A percentile compares a stretch with the other conserved stretches of the same genome.
Evolutionary conservation across 1,139 yeast species (phyloP).

Genomic region (Nakaseomyces glabratus): DNA sequence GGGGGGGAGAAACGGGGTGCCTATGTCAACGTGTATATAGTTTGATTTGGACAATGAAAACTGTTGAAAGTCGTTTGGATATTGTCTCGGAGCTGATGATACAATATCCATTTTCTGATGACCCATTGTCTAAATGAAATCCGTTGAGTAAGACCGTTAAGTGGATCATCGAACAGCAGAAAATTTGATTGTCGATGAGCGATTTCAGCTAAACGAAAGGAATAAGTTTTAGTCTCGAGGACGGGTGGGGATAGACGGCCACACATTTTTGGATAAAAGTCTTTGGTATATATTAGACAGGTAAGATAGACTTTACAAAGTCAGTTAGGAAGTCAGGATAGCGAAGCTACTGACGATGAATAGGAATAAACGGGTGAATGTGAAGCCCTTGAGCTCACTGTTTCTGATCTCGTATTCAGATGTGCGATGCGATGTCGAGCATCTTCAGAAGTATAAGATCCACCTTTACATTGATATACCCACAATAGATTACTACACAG

Average conservation of each 20-base stretch:
- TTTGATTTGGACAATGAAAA: too few relatives aligned
- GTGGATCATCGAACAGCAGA: too few relatives aligned
- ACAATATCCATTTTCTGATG: too few relatives aligned
- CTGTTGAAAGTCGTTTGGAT: too few relatives aligned
- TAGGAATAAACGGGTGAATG: constrained; percentile 15
- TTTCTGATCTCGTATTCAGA: constrained; percentile 27
- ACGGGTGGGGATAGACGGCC: background rate
- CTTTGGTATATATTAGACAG: too few relatives aligned
- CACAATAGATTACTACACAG: constrained; percentile 30
- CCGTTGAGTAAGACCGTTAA: too few relatives aligned
- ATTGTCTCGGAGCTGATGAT: too few relatives aligned
- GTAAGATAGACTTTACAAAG: too few relatives aligned
- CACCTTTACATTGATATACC: constrained; percentile 30
- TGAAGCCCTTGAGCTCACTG: constrained; percentile 24
- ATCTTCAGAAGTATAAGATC: constrained; percentile 17
- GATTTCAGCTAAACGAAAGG: background rate
- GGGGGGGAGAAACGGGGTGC: too few relatives aligned
- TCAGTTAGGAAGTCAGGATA: background rate
- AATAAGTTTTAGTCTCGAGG: background rate
- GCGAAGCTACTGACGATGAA: background rate
- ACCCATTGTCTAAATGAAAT: too few relatives aligned
- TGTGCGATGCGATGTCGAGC: constrained; percentile 11
- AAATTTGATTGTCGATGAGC: background rate
- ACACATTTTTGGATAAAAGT: too few relatives aligned
- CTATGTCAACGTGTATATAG: too few relatives aligned